Conservation (phyloP, 176 grass and related monocot genomes). For the Zoysia pacifica region DNA sequence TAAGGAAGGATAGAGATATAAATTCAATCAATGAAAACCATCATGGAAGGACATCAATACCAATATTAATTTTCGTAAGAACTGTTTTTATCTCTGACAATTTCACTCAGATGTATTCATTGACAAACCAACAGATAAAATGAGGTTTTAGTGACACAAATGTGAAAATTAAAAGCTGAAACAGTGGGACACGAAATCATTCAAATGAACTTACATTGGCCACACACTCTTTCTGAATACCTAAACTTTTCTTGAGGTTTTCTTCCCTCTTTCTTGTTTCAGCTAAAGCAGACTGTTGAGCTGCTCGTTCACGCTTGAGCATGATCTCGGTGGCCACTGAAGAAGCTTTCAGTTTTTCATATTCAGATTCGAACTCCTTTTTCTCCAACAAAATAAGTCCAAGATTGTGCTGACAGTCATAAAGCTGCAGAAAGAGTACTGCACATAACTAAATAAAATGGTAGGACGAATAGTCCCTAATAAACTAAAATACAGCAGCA, state of each 20-base stretch:
- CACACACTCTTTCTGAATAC: conserved; percentile 79
- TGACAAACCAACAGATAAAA: conserved; percentile 8
- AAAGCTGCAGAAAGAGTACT: conserved; percentile 53
- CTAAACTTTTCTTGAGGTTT: conserved; percentile 66
- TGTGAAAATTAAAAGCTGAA: not conserved
- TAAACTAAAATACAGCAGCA: not conserved
- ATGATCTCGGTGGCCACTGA: conserved; percentile 53
- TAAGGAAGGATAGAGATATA: not conserved
- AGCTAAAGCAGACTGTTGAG: conserved; percentile 59
- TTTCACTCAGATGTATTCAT: not conserved
- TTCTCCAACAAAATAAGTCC: conserved; percentile 83
- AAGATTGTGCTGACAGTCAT: conserved; percentile 84
- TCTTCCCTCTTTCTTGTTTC: conserved; percentile 75
- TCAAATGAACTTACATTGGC: conserved; percentile 60
- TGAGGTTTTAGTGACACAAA: not conserved
- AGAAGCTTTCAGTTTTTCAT: conserved; percentile 76
- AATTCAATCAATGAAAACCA: not conserved
- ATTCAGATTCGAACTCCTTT: conserved; percentile 63
- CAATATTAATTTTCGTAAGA: not conserved
- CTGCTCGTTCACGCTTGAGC: conserved; percentile 67
- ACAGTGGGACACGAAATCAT: not conserved
- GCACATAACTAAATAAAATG: conserved; percentile 2
- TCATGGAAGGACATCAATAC: not conserved
- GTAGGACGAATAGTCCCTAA: not conserved
- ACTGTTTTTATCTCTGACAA: not conserved